Conservation (phyloP, 23 red algal species). For the Gracilaria caudata region DNA sequence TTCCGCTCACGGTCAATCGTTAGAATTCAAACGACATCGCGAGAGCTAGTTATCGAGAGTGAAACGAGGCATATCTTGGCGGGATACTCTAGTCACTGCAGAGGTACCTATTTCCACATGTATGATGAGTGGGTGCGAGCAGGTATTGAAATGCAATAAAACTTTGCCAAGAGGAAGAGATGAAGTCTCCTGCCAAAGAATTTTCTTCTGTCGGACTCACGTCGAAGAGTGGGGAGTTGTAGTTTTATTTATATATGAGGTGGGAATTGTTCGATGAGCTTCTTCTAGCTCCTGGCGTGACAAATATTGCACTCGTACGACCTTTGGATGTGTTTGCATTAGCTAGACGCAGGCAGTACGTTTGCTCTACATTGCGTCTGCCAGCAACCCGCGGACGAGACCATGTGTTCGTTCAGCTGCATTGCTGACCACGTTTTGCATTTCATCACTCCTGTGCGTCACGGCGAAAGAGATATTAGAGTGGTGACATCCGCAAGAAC, state of each 20-base stretch:
- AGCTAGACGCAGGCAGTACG: neutral
- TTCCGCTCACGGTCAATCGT: neutral
- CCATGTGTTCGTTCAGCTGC: no score
- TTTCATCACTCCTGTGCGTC: no score
- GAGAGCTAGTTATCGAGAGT: conserved; percentile 6
- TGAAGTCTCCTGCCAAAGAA: neutral
- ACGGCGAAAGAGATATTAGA: no score
- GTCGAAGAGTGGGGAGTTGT: neutral
- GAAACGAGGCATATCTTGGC: neutral
- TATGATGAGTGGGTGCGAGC: conserved; percentile 24
- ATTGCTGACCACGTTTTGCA: no score
- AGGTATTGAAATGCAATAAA: neutral
- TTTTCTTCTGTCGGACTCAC: neutral
- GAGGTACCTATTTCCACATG: conserved; percentile 4
- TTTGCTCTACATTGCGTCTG: neutral
- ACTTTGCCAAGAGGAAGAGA: neutral
- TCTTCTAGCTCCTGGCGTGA: neutral
- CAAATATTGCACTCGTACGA: neutral
- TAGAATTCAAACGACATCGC: conserved; percentile 25
- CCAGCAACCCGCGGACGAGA: neutral
- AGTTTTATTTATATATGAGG: conserved; percentile 2
- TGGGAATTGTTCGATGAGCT: neutral
- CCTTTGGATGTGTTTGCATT: conserved; percentile 25
- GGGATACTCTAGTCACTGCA: neutral
- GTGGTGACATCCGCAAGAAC: no score